phyloP scores from a whole-genome alignment of 345 rosid genomes.

The Syzygium aqueum region DNA sequence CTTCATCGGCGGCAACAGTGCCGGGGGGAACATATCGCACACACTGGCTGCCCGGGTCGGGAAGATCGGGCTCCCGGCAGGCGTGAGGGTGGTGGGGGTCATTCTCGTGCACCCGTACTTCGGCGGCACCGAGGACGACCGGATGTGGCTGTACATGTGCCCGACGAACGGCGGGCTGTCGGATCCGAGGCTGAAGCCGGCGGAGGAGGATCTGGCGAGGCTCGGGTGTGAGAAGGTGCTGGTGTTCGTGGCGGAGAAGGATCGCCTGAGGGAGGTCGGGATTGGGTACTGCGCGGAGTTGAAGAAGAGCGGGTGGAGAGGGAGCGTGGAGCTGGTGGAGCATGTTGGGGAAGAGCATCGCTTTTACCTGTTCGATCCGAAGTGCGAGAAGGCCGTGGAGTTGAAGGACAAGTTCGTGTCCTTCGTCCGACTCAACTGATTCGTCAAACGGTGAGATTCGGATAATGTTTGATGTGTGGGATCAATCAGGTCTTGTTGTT shows the following conservation, averaged over 20 bases:
- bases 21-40: constrained; percentile 34
- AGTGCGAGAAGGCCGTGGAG: background rate
- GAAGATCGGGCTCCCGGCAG: background rate
- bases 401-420: constrained; percentile 4
- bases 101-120: constrained; percentile 28
- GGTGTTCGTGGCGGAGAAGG: constrained; percentile 30
- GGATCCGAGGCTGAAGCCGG: constrained; percentile 30
- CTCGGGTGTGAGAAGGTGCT: constrained; percentile 24
- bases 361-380: background rate
- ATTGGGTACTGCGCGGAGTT: constrained; percentile 1
- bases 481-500: background rate
- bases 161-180: constrained; percentile 18
- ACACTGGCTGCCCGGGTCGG: constrained; percentile 14
- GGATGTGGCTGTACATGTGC: constrained; percentile 13
- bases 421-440: constrained; percentile 4
- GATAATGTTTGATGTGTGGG: background rate
- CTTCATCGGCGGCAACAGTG: constrained; percentile 27
- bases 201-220: constrained; percentile 12
- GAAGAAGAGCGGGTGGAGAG: constrained; percentile 6
- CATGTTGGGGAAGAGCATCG: background rate
- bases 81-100: constrained; percentile 7
- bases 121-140: constrained; percentile 7
- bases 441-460: background rate
- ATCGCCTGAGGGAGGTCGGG: constrained; percentile 8
- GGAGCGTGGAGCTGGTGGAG: constrained; percentile 1